Evolutionary conservation across 169 alveolate species (phyloP).

Genomic region (Plasmodium yoelii): DNA sequence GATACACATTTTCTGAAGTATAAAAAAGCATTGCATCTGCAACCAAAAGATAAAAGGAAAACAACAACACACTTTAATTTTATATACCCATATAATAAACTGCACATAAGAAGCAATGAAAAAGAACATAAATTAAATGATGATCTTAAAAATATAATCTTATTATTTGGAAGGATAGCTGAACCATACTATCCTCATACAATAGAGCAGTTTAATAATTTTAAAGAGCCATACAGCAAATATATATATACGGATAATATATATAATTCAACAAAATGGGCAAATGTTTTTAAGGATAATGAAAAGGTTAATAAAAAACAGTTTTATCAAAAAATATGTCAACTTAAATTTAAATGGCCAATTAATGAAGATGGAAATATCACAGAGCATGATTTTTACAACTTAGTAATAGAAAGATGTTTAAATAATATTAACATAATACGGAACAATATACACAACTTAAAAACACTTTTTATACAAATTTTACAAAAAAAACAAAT

Average conservation of each 20-base stretch:
- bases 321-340: conserved; percentile 62
- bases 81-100: conserved; percentile 28
- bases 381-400: conserved; percentile 61
- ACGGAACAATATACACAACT: conserved; percentile 33
- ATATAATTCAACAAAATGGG: conserved; percentile 37
- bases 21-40: neutral
- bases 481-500: conserved; percentile 28
- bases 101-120: conserved; percentile 31
- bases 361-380: conserved; percentile 71
- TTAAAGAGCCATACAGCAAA: conserved; percentile 73
- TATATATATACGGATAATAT: conserved; percentile 53
- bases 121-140: conserved; percentile 37
- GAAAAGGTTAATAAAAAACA: conserved; percentile 38
- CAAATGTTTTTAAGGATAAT: conserved; percentile 39
- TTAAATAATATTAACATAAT: conserved; percentile 43
- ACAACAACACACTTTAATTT: neutral
- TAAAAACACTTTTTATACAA: conserved; percentile 29
- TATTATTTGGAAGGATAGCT: conserved; percentile 69
- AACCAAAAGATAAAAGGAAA: conserved; percentile 4
- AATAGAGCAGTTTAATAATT: conserved; percentile 53
- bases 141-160: conserved; percentile 54
- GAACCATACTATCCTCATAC: conserved; percentile 64
- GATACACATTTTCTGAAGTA: neutral
- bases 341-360: conserved; percentile 75
- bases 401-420: conserved; percentile 59